Evolutionary conservation across 2,329 filamentous ascomycete species (phyloP), one percentile per base, ranked within the genome.

Genomic region (Cryphonectria radicalis): DNA sequence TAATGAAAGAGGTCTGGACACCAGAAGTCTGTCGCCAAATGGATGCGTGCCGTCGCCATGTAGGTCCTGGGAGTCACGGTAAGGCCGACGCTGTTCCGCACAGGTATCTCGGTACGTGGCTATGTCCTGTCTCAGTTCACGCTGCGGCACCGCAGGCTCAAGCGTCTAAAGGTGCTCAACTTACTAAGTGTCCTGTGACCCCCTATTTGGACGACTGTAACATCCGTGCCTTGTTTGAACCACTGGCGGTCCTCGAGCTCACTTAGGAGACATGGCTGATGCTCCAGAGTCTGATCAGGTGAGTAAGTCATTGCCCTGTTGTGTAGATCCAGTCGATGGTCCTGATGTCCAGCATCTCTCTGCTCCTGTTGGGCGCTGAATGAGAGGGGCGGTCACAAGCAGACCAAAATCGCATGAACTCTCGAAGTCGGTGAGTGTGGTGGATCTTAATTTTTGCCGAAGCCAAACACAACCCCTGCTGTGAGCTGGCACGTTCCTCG

Each of bases 201-300:
- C 55, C 71, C 71, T 50, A 72, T 65, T 22, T 72, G 68, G 57
- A 72, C 68, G 53, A 72, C 60, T 17, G 68, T 71, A 32, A 72
- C 66, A 28, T 63, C 71, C 19, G 65, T 66, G 17, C 53, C 62
- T 32, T 57, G 32, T 10, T 46, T 66, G 62, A 66, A 32, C 71
- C 68, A 67, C 68, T 67, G 68, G 62, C 57, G 53, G 62, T 70
- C 68, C 62, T 71, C 57, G 59, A 55, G 35, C 60, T 70, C 71
- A 67, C 63, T 62, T 28, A 66, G 37, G 50, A 66, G 63, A 42
- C 68, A 71, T 70, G 59, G 32, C 59, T 63, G 68, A 35, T 68
- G 71, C 66, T 70, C 64, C 40, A 70, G 67, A 28, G 70, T 55
- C 60, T 68, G 67, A 43, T 70, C 68, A 37, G 63, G 67, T 64